Conservation (phyloP, 2,329 filamentous ascomycete species). For the Coleophoma cylindrospora region DNA sequence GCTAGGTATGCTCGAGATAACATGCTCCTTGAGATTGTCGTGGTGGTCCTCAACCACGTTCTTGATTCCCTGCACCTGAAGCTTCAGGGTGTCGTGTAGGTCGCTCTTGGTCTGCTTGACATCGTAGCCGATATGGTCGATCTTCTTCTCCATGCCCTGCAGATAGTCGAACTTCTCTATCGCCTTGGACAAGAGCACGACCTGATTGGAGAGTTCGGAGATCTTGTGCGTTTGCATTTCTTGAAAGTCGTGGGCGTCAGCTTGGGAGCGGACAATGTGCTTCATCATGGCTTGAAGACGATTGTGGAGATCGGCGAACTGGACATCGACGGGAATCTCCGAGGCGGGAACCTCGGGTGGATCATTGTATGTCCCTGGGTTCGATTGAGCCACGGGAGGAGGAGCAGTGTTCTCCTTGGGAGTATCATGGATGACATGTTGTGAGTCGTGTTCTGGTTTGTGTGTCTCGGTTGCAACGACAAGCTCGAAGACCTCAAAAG, state of each 20-base stretch:
- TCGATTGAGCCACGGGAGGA: not conserved
- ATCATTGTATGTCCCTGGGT: conserved; percentile 10
- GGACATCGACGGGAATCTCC: conserved; percentile 42
- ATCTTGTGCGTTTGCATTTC: conserved; percentile 37
- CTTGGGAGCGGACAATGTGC: conserved; percentile 59
- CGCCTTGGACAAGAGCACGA: conserved; percentile 11
- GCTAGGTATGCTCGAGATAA: conserved; percentile 6
- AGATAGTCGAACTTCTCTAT: conserved; percentile 42
- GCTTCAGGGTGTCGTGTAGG: conserved; percentile 21
- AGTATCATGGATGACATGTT: conserved; percentile 4
- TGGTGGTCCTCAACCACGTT: conserved; percentile 16
- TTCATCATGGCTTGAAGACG: conserved; percentile 71
- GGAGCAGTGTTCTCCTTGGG: not conserved
- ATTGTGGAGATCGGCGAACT: conserved; percentile 82
- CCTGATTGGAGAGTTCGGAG: conserved; percentile 4
- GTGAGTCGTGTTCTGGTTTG: conserved; percentile 22
- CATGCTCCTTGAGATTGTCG: conserved; percentile 8
- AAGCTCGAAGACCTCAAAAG: conserved; percentile 89
- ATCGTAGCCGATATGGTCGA: conserved; percentile 52
- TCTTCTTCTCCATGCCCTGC: conserved; percentile 36
- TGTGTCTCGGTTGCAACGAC: conserved; percentile 58
- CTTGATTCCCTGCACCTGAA: conserved; percentile 16
- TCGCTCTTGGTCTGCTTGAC: conserved; percentile 53
- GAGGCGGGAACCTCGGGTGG: conserved; percentile 26
- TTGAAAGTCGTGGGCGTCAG: conserved; percentile 45